phyloP scores from a whole-genome alignment of 192 early-diverging fungal species.

The Geosiphon pyriformis region DNA sequence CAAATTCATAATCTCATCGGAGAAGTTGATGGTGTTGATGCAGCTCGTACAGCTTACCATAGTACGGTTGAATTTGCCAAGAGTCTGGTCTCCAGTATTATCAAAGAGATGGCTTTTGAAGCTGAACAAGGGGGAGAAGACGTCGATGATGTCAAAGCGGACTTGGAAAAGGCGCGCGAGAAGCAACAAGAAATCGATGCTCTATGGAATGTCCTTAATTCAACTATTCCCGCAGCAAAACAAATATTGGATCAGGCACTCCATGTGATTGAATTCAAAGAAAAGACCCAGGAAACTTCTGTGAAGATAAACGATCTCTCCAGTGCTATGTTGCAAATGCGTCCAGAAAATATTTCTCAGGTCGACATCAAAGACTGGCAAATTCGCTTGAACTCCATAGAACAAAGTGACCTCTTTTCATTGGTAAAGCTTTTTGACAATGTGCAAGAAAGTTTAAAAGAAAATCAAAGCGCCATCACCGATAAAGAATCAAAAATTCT shows the following conservation, averaged over 20 bases:
- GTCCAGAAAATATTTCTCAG: neutral
- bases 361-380: constrained; percentile 21
- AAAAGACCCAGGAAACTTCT: constrained; percentile 14
- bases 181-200: constrained; percentile 14
- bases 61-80: constrained; percentile 11
- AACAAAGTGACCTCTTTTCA: constrained; percentile 17
- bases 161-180: neutral
- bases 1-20: constrained; percentile 10
- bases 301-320: constrained; percentile 7
- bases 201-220: constrained; percentile 13
- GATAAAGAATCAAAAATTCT: constrained; percentile 16
- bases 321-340: neutral
- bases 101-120: constrained; percentile 19
- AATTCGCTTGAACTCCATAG: constrained; percentile 16
- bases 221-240: neutral
- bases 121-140: neutral
- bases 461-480: neutral
- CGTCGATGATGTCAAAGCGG: constrained; percentile 7
- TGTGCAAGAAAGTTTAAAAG: constrained; percentile 12
- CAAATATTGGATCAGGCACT: constrained; percentile 20
- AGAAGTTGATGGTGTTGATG: constrained; percentile 21
- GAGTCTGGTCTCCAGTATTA: constrained; percentile 2
- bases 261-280: constrained; percentile 18
- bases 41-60: constrained; percentile 12
- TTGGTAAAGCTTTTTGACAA: constrained; percentile 15